Base-by-base conservation (phyloP, 2,329 filamentous ascomycete species). In the Scolecobasidium constrictum region DNA sequence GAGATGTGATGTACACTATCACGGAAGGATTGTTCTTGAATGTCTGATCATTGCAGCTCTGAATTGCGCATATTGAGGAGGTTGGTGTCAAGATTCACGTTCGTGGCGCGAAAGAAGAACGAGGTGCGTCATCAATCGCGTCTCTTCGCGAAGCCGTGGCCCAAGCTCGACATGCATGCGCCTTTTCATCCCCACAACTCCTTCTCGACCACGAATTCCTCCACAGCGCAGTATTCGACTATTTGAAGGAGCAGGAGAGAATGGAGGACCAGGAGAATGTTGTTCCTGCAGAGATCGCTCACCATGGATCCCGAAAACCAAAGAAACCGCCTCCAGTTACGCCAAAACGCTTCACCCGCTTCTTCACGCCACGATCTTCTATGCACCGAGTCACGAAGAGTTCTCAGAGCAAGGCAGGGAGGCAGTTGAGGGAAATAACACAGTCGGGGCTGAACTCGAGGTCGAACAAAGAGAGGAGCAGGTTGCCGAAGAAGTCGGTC, bases 351-450 rank as follows among this genome's bases (percentile, higher is more conserved):
- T 71, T 72, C 56, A 68, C 55, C 38, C 63, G 65, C 47, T 72
- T 72, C 56, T 72, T 72, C 55, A 69, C 66, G 11, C 68, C 68
- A 49, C 46, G 50, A 39, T 46, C 51, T 28, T 53, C 51, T 16
- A 47, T 50, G 16, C 44, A 52, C 37, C 48, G 48, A 20, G 50
- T 46, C 13, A 45, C 45, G 34, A 50, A 53, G 35, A 49, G 49
- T 22, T 56, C 19, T 5, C 13, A 50, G 2, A 46, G 54, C 7
- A 62, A 59, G 46, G 66, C 67, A 20, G 62, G 62, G 19, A 58
- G 66, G 46, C 64, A 68, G 47, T 52, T 72, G 48, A 65, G 65
- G 45, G 68, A 72, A 50, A 70, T 72, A 49, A 71, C 68, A 42
- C 62, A 58, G 42, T 58, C 62, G 49, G 67, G 61, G 28, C 49